Evolutionary conservation across 106 monocot species (phyloP).

Genomic region (Dioscorea zingiberensis): DNA sequence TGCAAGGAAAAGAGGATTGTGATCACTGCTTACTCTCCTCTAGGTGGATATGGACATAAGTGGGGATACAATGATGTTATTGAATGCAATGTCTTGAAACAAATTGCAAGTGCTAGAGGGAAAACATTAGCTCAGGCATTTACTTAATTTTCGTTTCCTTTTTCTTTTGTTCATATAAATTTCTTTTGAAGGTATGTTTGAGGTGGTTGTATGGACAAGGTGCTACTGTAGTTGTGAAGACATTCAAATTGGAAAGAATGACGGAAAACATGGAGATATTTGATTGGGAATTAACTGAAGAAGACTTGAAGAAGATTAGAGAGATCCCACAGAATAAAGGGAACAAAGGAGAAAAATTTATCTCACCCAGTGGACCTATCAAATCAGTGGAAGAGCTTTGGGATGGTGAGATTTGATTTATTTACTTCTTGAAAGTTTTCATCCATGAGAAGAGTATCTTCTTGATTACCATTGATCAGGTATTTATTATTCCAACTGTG

Average conservation of each 20-base stretch:
- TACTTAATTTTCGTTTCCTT: neutral
- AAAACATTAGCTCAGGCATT: neutral
- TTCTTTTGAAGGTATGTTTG: constrained; percentile 4
- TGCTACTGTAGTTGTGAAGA: constrained; percentile 7
- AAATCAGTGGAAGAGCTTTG: neutral
- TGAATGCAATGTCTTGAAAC: neutral
- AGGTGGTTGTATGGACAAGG: constrained; percentile 16
- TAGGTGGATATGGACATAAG: neutral
- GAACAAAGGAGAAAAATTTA: neutral
- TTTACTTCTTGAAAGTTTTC: neutral
- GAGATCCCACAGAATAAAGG: constrained; percentile 4
- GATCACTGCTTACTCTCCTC: neutral
- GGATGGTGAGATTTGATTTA: neutral
- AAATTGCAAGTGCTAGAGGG: neutral
- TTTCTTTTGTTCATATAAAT: neutral
- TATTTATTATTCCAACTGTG: no score
- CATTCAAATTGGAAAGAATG: constrained; percentile 11
- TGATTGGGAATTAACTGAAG: constrained; percentile 14
- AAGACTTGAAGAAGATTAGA: neutral
- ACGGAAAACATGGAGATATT: constrained; percentile 11
- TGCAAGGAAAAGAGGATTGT: neutral
- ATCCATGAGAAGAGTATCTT: no score
- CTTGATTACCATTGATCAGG: no score
- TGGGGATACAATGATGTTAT: neutral
- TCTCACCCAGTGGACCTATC: neutral